Evolutionary conservation across 2,329 filamentous ascomycete genomes (phyloP).

Genomic region (Fusarium sp.): DNA sequence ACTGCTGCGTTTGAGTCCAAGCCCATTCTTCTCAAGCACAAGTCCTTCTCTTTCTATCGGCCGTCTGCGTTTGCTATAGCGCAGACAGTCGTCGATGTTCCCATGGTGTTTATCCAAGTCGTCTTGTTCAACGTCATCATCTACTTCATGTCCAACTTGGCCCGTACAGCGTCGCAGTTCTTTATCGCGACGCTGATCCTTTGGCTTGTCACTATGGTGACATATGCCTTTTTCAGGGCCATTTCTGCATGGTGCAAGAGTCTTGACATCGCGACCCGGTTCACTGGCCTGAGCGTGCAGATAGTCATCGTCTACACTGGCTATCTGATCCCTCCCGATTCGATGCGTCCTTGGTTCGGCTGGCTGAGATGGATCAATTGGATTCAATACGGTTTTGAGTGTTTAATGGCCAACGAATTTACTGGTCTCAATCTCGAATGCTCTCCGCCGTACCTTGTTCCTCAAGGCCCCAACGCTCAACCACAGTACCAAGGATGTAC

Average conservation of each 20-base stretch:
- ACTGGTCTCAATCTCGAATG: conserved; percentile 67
- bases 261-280: conserved; percentile 71
- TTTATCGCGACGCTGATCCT: conserved; percentile 73
- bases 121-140: conserved; percentile 76
- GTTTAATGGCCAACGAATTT: conserved; percentile 74
- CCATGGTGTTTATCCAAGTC: conserved; percentile 71
- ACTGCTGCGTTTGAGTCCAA: conserved; percentile 71
- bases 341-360: conserved; percentile 69
- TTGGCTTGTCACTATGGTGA: conserved; percentile 66
- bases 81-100: conserved; percentile 68
- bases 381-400: conserved; percentile 76
- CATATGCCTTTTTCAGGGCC: conserved; percentile 69
- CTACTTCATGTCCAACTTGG: conserved; percentile 82
- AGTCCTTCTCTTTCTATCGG: conserved; percentile 75
- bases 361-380: conserved; percentile 77
- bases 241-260: conserved; percentile 69
- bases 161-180: conserved; percentile 72
- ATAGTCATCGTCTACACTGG: conserved; percentile 75
- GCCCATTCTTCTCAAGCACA: conserved; percentile 76
- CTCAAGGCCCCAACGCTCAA: conserved; percentile 49
- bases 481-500: conserved; percentile 64
- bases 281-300: conserved; percentile 67
- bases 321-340: conserved; percentile 68
- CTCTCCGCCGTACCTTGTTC: conserved; percentile 66
- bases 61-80: conserved; percentile 68